Percentiles rank a stretch among this genome's conserved stretches.
Conservation (phyloP, 139 green algal species). For the Mesotaenium endlicherianum region DNA sequence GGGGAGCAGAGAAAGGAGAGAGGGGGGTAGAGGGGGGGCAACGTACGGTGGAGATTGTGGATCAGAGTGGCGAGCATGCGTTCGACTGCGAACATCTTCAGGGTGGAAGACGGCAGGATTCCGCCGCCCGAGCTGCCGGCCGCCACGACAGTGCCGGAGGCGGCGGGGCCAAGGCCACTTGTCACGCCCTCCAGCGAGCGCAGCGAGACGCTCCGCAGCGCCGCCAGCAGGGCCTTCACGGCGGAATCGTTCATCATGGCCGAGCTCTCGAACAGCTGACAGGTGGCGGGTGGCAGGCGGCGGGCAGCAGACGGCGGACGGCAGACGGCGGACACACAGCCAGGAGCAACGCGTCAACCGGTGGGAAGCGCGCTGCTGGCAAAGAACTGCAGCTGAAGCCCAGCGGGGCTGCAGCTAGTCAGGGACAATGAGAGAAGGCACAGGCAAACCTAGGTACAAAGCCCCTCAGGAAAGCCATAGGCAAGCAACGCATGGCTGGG, state of each 20-base stretch:
- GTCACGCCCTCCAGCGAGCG: constrained; percentile 16
- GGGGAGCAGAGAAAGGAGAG: not conserved
- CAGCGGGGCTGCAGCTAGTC: too few relatives aligned
- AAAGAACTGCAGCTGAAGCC: too few relatives aligned
- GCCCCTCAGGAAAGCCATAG: too few relatives aligned
- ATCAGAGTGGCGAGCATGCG: constrained; percentile 36
- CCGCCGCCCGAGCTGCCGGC: not conserved
- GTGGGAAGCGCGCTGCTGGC: too few relatives aligned
- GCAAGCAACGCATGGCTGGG: not conserved
- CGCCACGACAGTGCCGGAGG: constrained; percentile 1
- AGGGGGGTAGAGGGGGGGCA: not conserved
- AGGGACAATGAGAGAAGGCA: too few relatives aligned
- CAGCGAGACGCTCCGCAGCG: constrained; percentile 13
- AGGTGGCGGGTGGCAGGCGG: too few relatives aligned
- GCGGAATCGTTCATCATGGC: constrained; percentile 17
- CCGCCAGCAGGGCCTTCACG: constrained; percentile 14
- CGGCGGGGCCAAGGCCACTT: constrained; percentile 29
- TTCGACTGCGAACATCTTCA: constrained; percentile 50
- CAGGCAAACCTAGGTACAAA: too few relatives aligned
- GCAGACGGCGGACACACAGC: not conserved
- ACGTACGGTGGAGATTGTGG: constrained; percentile 46
- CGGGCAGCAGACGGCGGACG: not conserved
- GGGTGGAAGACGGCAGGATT: not conserved
- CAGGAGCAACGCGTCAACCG: too few relatives aligned
- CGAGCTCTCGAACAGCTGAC: constrained; percentile 53